phyloP scores from a whole-genome alignment of 2,329 filamentous ascomycete genomes.

The Pseudogymnoascus sp. region DNA sequence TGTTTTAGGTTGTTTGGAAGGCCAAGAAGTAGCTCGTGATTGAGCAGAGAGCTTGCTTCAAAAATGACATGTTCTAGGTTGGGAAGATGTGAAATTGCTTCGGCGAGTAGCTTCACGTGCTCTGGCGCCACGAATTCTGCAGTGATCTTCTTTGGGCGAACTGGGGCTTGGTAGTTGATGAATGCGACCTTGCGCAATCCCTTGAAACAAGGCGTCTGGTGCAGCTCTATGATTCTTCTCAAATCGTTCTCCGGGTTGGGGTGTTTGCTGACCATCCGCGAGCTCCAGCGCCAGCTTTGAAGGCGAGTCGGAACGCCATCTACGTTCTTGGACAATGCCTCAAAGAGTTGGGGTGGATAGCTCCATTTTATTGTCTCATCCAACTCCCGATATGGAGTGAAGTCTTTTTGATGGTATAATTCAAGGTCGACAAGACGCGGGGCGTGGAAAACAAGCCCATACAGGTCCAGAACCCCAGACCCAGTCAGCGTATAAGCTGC shows the following conservation, averaged over 20 bases:
- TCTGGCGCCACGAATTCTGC: constrained; percentile 31
- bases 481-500: constrained; percentile 49
- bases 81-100: constrained; percentile 49
- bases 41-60: constrained; percentile 67
- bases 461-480: constrained; percentile 49
- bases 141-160: constrained; percentile 25
- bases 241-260: constrained; percentile 43
- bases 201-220: constrained; percentile 51
- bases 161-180: constrained; percentile 57
- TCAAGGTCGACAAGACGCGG: constrained; percentile 64
- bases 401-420: constrained; percentile 64
- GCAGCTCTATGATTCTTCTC: constrained; percentile 35
- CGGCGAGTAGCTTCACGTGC: constrained; percentile 36
- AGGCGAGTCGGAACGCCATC: constrained; percentile 29
- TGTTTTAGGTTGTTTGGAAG: constrained; percentile 61
- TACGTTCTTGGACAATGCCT: constrained; percentile 47
- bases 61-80: constrained; percentile 63
- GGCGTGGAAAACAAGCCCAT: constrained; percentile 54
- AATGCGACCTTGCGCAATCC: constrained; percentile 51
- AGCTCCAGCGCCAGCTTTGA: constrained; percentile 57
- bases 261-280: constrained; percentile 43
- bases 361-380: constrained; percentile 58
- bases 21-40: constrained; percentile 59
- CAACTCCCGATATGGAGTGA: constrained; percentile 57
- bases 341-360: constrained; percentile 61